Evolutionary conservation across 2,329 filamentous ascomycete genomes (phyloP), one percentile per base, ranked within the genome.

Genomic region (Epicoccum sorghinum): DNA sequence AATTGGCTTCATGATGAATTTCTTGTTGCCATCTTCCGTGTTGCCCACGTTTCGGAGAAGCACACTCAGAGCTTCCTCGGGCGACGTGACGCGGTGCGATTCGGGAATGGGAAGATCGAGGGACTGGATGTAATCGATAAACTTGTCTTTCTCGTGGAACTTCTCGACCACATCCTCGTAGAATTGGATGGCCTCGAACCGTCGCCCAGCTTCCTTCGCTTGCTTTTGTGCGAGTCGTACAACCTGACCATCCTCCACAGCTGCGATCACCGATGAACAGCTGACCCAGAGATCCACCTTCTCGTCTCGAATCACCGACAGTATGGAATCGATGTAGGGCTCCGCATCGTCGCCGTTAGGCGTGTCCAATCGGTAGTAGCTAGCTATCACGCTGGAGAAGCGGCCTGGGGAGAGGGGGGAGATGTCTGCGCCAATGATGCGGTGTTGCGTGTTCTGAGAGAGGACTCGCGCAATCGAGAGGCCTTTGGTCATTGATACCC

Each of bases 391-490:
- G 10, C 64, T 76, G 0, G 89, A 91, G 52, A 84, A 82, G 14
- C 84, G 80, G n/a, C 75, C 69, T 47, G 67, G 67, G 3, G 69
- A 68, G 36, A 68, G 36, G 8, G 62, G 22, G 33, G 68, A 71
- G 43, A 87, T 84, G 65, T 91, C 89, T 9, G 88, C 88, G 4
- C 88, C 89, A 36, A 92, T 82, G 35, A 92, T 88, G n/a, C 80
- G 80, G 69, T 91, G 87, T 2, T 87, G 87, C 1, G 81, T 79
- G 23, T 81, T 72, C 18, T 80, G 74, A 61, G 88, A 80, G 70
- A 91, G 88, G 3, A 83, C 72, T 30, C 89, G 83, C 4, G 89
- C 87, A 7, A 93, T 75, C 0, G 79, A 76, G 3, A 92, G 78
- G 4, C 88, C 89, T 68, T 91, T 89, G 38, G 84, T 80, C 82